These are phyloP conservation scores for Scalesia atractyloides DNA, from an alignment of 129 eudicot genomes.

Conservation along the genomic window DNA sequence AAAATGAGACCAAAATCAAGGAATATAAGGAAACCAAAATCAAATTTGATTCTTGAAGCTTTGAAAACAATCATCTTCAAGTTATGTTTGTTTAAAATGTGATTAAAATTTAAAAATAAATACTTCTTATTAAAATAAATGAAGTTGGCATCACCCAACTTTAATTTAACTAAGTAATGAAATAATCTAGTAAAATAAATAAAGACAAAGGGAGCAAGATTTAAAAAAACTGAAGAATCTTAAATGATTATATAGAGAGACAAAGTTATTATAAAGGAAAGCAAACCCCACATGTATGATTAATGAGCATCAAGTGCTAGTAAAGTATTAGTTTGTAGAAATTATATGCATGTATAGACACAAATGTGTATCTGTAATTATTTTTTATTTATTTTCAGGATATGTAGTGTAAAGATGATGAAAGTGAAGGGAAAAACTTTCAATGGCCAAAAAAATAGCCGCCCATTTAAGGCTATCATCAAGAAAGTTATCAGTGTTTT, in stretches of 20 bases:
- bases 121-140: constrained; percentile 38
- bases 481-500: constrained; percentile 31
- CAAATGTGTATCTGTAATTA: constrained; percentile 13
- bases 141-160: constrained; percentile 50
- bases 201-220: constrained; percentile 33
- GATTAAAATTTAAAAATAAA: constrained; percentile 16
- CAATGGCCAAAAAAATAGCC: constrained; percentile 45
- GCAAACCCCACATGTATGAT: constrained; percentile 49
- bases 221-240: constrained; percentile 44
- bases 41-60: constrained; percentile 33
- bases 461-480: constrained; percentile 45
- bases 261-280: constrained; percentile 42
- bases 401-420: constrained; percentile 31
- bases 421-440: constrained; percentile 51
- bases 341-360: background rate
- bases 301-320: constrained; percentile 23
- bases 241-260: constrained; percentile 58
- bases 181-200: constrained; percentile 22
- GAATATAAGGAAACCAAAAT: constrained; percentile 22
- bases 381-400: constrained; percentile 25
- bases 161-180: constrained; percentile 22
- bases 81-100: constrained; percentile 31
- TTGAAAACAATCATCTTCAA: constrained; percentile 35
- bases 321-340: constrained; percentile 8
- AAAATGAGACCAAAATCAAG: constrained; percentile 9